These are phyloP conservation scores for Amesomyces nigricolor DNA, from an alignment of 2,329 filamentous ascomycete genomes.

Conservation along the genomic window DNA sequence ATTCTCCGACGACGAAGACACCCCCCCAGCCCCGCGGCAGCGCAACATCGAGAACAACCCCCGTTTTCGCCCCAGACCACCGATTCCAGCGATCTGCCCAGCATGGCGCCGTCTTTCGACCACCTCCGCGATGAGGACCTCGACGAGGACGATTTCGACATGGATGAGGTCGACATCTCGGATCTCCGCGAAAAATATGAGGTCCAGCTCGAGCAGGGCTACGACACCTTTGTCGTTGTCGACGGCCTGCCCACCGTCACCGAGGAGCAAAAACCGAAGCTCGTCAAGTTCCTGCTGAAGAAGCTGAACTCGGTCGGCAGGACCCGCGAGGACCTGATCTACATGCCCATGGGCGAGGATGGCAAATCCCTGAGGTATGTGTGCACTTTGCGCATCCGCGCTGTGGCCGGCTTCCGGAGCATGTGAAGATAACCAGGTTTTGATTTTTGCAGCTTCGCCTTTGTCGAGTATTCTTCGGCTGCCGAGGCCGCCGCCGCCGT, in stretches of 20 bases:
- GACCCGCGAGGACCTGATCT: conserved; percentile 79
- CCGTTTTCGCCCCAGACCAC: conserved; percentile 11
- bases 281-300: conserved; percentile 92
- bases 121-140: conserved; percentile 87
- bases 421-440: neutral
- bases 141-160: conserved; percentile 77
- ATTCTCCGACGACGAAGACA: conserved; percentile 24
- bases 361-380: conserved; percentile 85
- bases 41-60: conserved; percentile 16
- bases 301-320: conserved; percentile 83
- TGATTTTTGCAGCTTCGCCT: conserved; percentile 66
- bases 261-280: conserved; percentile 86
- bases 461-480: conserved; percentile 90
- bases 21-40: conserved; percentile 20
- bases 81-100: conserved; percentile 36
- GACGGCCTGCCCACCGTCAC: conserved; percentile 88
- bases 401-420: conserved; percentile 12
- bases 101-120: conserved; percentile 91
- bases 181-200: conserved; percentile 93
- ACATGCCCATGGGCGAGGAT: conserved; percentile 88
- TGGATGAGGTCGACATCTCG: conserved; percentile 91
- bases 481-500: conserved; percentile 86
- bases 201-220: conserved; percentile 89
- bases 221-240: conserved; percentile 93
- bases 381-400: conserved; percentile 23